Percentiles rank a stretch among this genome's conserved stretches.
phyloP scores from a whole-genome alignment of 495 filamentous ascomycete genomes.

The Penicillium dipodomyicola region DNA sequence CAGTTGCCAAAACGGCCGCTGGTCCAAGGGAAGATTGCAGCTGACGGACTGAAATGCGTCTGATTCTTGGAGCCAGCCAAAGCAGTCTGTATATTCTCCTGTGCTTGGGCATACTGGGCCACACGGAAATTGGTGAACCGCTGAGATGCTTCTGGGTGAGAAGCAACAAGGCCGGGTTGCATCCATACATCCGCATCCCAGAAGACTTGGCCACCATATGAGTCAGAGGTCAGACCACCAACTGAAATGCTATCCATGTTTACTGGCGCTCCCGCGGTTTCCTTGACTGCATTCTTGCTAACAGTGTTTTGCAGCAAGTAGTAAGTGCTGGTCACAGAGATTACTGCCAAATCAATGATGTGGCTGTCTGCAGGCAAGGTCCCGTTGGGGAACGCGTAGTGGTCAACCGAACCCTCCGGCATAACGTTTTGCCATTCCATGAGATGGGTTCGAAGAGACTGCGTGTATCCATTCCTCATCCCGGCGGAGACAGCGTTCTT shows the following conservation, averaged over 20 bases:
- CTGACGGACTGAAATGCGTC: constrained; percentile 48
- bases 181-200: constrained; percentile 71
- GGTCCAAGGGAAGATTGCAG: constrained; percentile 63
- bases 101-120: constrained; percentile 51
- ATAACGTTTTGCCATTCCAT: constrained; percentile 56
- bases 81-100: constrained; percentile 47
- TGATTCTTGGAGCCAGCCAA: constrained; percentile 51
- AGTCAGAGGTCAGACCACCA: constrained; percentile 59
- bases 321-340: constrained; percentile 63
- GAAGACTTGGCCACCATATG: constrained; percentile 61
- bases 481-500: constrained; percentile 45
- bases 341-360: constrained; percentile 60
- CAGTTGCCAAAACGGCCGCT: constrained; percentile 64
- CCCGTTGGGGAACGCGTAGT: constrained; percentile 58
- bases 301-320: constrained; percentile 69
- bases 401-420: constrained; percentile 58
- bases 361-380: constrained; percentile 57
- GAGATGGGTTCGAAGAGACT: constrained; percentile 49
- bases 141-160: constrained; percentile 55
- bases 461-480: constrained; percentile 43
- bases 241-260: constrained; percentile 59
- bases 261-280: constrained; percentile 40
- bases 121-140: constrained; percentile 59
- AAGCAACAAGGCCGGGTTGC: constrained; percentile 60
- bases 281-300: constrained; percentile 48